Evolutionary conservation across 2,329 filamentous ascomycete genomes (phyloP).

Genomic region (Amylocarpus encephaloides): DNA sequence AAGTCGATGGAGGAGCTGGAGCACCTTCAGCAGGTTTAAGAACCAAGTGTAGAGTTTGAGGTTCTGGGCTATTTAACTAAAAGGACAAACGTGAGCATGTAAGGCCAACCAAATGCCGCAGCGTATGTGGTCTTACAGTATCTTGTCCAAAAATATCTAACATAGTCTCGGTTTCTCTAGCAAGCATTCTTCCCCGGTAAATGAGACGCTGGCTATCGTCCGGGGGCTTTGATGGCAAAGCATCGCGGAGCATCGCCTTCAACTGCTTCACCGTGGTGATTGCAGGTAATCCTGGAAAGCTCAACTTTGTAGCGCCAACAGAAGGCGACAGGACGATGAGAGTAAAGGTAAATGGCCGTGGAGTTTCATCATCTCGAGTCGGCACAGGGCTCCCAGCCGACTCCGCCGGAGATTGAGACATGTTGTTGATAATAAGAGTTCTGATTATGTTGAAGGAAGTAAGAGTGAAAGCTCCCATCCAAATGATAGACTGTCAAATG

Average conservation of each 20-base stretch:
- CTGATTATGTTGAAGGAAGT: background rate
- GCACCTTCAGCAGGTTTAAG: conserved; percentile 35
- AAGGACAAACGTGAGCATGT: conserved; percentile 6
- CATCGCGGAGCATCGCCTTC: conserved; percentile 51
- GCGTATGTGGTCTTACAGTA: conserved; percentile 22
- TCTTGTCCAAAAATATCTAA: conserved; percentile 51
- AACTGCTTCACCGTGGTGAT: conserved; percentile 50
- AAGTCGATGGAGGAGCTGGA: conserved; percentile 11
- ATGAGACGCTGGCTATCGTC: conserved; percentile 55
- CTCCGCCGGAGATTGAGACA: background rate
- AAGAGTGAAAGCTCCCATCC: background rate
- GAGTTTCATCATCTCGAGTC: conserved; percentile 17
- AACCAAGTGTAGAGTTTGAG: conserved; percentile 49
- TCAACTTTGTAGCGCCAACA: conserved; percentile 43
- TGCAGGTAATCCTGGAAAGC: conserved; percentile 42
- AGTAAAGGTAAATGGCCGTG: conserved; percentile 38
- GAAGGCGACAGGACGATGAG: conserved; percentile 56
- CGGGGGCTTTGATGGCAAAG: conserved; percentile 42
- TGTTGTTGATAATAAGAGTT: background rate
- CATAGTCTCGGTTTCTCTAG: conserved; percentile 49
- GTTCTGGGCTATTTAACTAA: conserved; percentile 40
- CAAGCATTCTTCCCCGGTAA: conserved; percentile 50
- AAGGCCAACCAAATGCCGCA: background rate
- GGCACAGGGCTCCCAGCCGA: conserved; percentile 11
- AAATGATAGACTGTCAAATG: background rate